Conservation (phyloP, 495 filamentous ascomycete species). For the Glutinoglossum americanum region DNA sequence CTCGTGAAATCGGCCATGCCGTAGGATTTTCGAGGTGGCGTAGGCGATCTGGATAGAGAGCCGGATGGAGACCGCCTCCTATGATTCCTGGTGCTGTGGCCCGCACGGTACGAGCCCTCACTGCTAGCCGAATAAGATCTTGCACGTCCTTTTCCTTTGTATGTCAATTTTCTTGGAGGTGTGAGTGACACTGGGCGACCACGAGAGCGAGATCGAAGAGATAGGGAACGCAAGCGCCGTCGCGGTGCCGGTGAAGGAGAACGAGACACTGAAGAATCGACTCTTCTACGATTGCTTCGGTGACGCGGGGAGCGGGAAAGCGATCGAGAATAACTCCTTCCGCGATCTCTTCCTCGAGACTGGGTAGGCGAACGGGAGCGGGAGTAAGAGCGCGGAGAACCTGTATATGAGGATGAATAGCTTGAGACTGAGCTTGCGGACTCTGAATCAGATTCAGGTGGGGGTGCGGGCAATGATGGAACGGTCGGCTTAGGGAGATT, state of each 20-base stretch:
- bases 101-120: neutral
- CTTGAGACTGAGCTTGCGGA: conserved; percentile 12
- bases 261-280: neutral
- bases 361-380: conserved; percentile 2
- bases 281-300: neutral
- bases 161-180: neutral
- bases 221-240: neutral
- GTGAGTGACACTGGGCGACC: neutral
- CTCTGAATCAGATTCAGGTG: conserved; percentile 29
- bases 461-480: conserved; percentile 36
- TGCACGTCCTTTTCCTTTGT: neutral
- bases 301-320: neutral
- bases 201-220: neutral
- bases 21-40: neutral
- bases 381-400: conserved; percentile 10
- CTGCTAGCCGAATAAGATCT: conserved; percentile 1
- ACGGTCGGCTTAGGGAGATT: conserved; percentile 60
- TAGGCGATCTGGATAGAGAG: conserved; percentile 1
- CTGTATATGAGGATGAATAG: conserved; percentile 17
- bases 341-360: neutral
- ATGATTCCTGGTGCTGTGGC: neutral
- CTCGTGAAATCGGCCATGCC: neutral
- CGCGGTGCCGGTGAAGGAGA: conserved; percentile 2
- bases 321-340: conserved; percentile 3
- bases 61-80: neutral